Base-by-base conservation (phyloP, 2,329 filamentous ascomycete species). In the Scytalidium lignicola region DNA sequence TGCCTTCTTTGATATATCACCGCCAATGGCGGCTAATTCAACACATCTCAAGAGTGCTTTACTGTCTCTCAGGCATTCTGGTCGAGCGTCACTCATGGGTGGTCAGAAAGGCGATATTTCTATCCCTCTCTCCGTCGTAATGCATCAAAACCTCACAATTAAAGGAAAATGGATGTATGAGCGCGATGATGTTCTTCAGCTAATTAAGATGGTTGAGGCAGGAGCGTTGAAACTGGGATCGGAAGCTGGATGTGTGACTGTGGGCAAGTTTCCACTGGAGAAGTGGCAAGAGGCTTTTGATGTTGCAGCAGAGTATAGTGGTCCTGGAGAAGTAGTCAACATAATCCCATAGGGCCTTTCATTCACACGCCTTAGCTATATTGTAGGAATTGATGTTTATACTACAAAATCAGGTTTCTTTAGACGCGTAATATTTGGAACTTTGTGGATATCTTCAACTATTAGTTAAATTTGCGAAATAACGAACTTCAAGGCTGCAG, bases 91-190 rank as follows among this genome's bases (percentile, higher is more conserved):
- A 29, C 46, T 69, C 3, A 67, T 67, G 67, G 66, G 65, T 1
- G 50, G 57, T 13, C 51, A 62, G 20, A 3, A 50, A 44, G 39
- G 64, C 50, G 55, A 62, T 60, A 2, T 62, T 45, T 32, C 54
- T 1, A 54, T 71, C 39, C 59, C 65, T 13, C 61, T 63, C 37
- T 21, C 22, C 5, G 42, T 55, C 20, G 51, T 65, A 5, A 60
- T 73, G 48, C 52, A 57, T 32, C 55, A 65, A 28, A 65, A 70
- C 53, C 51, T 74, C 3, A 55, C 51, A 13, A 54, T 72, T 28
- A 61, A 64, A 39, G 73, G 73, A 0, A 70, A 71, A 51, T 67
- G 65, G 56, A 76, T 76, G 73, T 77, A 74, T 58, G 64, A 68
- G 40, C 52, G 69, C 5, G 62, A 68, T 6, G 66, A 75, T 46